Base-by-base conservation (phyloP, 1,284 basidiomycete genomes). In the Papiliotrema laurentii region DNA sequence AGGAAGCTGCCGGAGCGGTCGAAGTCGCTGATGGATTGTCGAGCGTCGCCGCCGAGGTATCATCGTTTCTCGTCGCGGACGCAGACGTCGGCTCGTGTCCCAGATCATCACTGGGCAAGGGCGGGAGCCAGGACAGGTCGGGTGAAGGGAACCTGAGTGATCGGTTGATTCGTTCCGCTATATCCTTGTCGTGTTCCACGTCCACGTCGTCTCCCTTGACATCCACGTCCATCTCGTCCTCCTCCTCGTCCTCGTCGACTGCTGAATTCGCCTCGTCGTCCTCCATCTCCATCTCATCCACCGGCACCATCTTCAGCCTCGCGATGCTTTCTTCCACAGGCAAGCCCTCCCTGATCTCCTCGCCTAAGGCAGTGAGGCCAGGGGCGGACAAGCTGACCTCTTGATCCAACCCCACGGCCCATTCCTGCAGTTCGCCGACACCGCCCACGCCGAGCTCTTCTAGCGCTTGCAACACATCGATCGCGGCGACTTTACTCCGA, bases 391-490 rank as follows among this genome's bases (percentile, higher is more conserved):
- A 37, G 16, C 56, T 28, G 21, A 46, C 64, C 48, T 60, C 58
- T 36, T 49, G 42, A 35, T 56, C 58, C 36, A 63, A 44, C 33
- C 56, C 61, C 7, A 47, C 53, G 13, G 65, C 56, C 63, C 64
- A 69, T 41, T 68, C 65, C 30, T 58, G 53, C 38, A 72, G 53
- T 42, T 70, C 68, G 6, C 51, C 55, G 3, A 70, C 50, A 5
- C 60, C 59, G 16, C 58, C 58, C 1, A 62, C 53, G 1, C 70
- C 70, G 25, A 70, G 39, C 25, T 63, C 65, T 38, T 68, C 64
- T 18, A 72, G 54, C 2, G 63, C 61, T 13, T 55, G 53, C 1
- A 68, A 59, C 14, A 71, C 67, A 58, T 72, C 70, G 25, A 60
- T 47, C 9, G 63, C 63, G 4, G 60, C 61, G 16, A 66, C 62